These are phyloP conservation scores for Picea mariana DNA, from an alignment of 83 land plant species.

Conservation along the genomic window DNA sequence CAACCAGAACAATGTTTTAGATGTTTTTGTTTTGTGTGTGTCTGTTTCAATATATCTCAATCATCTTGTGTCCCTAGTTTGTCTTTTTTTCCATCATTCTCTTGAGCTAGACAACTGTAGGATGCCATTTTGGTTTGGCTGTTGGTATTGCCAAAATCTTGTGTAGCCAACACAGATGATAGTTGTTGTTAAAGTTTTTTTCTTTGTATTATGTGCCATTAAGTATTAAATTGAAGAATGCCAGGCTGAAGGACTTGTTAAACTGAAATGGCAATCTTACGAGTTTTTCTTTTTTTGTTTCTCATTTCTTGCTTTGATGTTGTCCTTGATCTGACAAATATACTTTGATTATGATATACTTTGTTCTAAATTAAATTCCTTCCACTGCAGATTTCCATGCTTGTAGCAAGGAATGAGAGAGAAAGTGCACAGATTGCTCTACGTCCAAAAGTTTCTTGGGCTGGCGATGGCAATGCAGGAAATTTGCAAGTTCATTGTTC, in stretches of 20 bases:
- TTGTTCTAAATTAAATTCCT: neutral
- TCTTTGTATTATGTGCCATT: too few species aligned
- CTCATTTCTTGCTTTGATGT: neutral
- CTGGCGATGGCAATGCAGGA: slow-evolving; percentile 72
- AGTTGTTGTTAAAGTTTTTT: too few species aligned
- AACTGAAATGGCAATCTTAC: neutral
- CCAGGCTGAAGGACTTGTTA: neutral
- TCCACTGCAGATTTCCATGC: slow-evolving; percentile 63
- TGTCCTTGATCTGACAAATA: neutral
- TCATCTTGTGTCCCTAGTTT: too few species aligned
- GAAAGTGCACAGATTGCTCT: slow-evolving; percentile 95
- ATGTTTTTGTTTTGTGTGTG: too few species aligned
- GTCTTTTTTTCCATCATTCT: too few species aligned
- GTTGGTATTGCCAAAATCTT: too few species aligned
- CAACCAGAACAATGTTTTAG: too few species aligned
- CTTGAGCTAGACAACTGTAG: too few species aligned
- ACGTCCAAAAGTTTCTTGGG: slow-evolving; percentile 96
- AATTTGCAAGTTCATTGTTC: slow-evolving; percentile 76
- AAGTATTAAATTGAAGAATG: neutral
- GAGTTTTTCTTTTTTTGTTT: neutral
- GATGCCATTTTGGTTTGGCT: too few species aligned
- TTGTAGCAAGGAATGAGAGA: slow-evolving; percentile 95
- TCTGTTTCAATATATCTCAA: too few species aligned
- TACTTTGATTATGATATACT: neutral
- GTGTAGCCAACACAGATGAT: too few species aligned